Percentiles rank a stretch among this genome's conserved stretches.
These are phyloP conservation scores for Kappamyces sp. DNA, from an alignment of 192 early-diverging fungal genomes.

Conservation along the genomic window DNA sequence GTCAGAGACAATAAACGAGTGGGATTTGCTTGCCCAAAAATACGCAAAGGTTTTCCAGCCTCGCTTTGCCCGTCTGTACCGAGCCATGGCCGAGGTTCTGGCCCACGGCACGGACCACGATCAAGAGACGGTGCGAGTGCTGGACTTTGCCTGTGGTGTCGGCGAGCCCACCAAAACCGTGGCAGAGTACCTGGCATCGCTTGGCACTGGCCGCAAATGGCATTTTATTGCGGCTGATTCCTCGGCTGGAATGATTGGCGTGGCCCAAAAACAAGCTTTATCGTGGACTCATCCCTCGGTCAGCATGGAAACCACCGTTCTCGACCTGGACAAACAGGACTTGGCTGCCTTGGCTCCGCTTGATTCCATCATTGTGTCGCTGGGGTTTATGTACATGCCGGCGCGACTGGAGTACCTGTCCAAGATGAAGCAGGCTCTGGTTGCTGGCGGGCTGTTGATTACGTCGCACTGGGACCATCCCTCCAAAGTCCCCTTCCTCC, in stretches of 20 bases:
- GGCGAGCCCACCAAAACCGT: conserved; percentile 10
- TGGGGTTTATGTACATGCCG: conserved; percentile 9
- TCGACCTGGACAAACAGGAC: no score
- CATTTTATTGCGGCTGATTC: background rate
- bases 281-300: no score
- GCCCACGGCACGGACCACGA: background rate
- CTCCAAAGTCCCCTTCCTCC: background rate
- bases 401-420: background rate
- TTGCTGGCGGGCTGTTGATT: background rate
- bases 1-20: background rate
- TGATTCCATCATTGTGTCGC: background rate
- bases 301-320: no score
- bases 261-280: background rate
- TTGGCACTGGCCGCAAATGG: background rate
- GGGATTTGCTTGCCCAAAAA: conserved; percentile 11
- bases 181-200: background rate
- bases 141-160: conserved; percentile 12
- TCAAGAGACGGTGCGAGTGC: background rate
- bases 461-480: conserved; percentile 6
- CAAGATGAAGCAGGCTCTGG: background rate
- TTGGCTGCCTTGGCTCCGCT: background rate
- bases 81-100: background rate
- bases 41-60: conserved; percentile 13
- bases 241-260: conserved; percentile 7
- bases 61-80: conserved; percentile 4